Evolutionary conservation across 306 rosid genomes (phyloP).

Genomic region (Quercus engelmannii): DNA sequence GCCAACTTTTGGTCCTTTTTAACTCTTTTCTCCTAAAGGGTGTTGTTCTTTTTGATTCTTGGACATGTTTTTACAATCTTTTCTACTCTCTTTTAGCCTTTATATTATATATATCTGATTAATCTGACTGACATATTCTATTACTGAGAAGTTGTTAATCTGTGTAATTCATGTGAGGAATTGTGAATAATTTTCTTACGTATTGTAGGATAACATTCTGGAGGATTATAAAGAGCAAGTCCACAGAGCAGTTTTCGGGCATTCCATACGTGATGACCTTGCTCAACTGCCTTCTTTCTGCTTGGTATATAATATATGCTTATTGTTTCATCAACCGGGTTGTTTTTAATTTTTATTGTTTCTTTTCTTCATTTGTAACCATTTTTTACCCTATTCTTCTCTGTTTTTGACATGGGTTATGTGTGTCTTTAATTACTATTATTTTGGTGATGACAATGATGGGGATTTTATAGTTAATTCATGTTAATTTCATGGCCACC

Average conservation of each 20-base stretch:
- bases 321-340: neutral
- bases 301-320: constrained; percentile 47
- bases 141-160: neutral
- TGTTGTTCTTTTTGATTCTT: neutral
- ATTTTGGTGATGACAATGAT: neutral
- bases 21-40: neutral
- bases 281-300: constrained; percentile 84
- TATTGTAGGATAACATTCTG: constrained; percentile 67
- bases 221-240: constrained; percentile 53
- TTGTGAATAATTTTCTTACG: neutral
- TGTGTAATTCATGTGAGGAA: neutral
- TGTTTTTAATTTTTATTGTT: neutral
- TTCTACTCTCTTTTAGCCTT: neutral
- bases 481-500: neutral
- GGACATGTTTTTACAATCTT: neutral
- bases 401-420: constrained; percentile 16
- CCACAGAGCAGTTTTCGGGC: constrained; percentile 84
- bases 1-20: neutral
- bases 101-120: neutral
- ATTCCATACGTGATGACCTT: constrained; percentile 87
- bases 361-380: neutral
- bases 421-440: neutral
- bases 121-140: neutral
- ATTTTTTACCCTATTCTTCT: neutral
- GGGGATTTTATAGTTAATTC: neutral